These are phyloP conservation scores for Zizania latifolia DNA, from an alignment of 176 grass and related monocot species.

Conservation along the genomic window DNA sequence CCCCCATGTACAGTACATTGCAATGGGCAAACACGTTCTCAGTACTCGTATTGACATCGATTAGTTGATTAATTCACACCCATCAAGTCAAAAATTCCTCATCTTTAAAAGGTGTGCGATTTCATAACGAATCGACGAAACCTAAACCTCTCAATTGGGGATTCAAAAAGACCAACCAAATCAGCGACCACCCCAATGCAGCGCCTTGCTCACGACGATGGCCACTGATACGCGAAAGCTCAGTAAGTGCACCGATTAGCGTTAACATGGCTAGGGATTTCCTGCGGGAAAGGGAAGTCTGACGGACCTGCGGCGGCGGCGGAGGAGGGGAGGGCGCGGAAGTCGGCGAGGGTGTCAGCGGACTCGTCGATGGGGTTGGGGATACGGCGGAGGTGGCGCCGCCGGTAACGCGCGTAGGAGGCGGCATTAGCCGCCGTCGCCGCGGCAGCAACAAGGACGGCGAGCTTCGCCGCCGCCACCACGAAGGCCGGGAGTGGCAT, in stretches of 20 bases:
- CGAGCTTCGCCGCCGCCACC: conserved; percentile 51
- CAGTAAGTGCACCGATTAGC: not conserved
- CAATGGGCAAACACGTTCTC: not conserved
- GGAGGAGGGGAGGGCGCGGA: conserved; percentile 33
- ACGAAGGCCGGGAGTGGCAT: conserved; percentile 59
- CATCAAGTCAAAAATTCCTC: not conserved
- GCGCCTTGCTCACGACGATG: not conserved
- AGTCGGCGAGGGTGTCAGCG: conserved; percentile 60
- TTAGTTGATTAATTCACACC: not conserved
- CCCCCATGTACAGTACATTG: not conserved
- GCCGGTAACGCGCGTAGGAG: conserved; percentile 58
- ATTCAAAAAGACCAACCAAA: not conserved
- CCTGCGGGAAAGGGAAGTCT: not conserved
- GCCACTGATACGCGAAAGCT: not conserved
- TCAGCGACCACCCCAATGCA: not conserved
- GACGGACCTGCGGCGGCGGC: conserved; percentile 1
- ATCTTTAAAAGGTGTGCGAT: not conserved
- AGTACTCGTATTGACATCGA: not conserved
- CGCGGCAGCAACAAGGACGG: conserved; percentile 43
- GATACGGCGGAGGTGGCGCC: conserved; percentile 59
- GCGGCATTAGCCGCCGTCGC: conserved; percentile 54
- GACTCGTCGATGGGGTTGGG: conserved; percentile 63
- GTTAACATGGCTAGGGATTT: not conserved
- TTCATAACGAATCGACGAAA: not conserved
- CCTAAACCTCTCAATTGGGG: not conserved